Evolutionary conservation across 495 filamentous ascomycete genomes (phyloP).

Genomic region (Daldinia bambusicola): DNA sequence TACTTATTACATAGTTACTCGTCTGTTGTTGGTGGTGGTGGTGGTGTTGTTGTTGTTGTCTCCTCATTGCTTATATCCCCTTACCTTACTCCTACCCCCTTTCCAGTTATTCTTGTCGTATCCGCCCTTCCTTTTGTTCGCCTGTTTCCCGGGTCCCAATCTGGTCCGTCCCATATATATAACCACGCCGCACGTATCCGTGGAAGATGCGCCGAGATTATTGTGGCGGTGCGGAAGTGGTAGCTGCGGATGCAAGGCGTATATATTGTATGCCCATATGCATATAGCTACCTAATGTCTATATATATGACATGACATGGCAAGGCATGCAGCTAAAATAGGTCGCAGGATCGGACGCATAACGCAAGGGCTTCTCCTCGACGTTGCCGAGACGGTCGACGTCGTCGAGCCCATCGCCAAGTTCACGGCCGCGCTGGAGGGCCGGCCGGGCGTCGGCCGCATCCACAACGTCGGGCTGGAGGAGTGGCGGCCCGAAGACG

Average conservation of each 20-base stretch:
- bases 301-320: not conserved
- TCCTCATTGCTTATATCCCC: no score
- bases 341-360: conserved; percentile 63
- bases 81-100: no score
- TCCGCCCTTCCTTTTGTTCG: not conserved
- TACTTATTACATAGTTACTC: no score
- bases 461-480: conserved; percentile 81
- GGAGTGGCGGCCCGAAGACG: conserved; percentile 70
- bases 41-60: no score
- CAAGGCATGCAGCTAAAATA: not conserved
- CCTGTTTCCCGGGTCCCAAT: not conserved
- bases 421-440: conserved; percentile 63
- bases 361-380: conserved; percentile 59
- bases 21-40: no score
- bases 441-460: conserved; percentile 62
- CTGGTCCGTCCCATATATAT: not conserved
- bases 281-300: not conserved
- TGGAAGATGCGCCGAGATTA: not conserved
- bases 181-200: not conserved
- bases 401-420: conserved; percentile 66
- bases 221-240: not conserved
- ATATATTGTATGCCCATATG: not conserved
- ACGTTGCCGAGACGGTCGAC: conserved; percentile 57
- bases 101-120: not conserved
- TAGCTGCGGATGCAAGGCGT: not conserved